These are phyloP conservation scores for Penicillium sp. DNA, from an alignment of 2,329 filamentous ascomycete species.

Conservation along the genomic window DNA sequence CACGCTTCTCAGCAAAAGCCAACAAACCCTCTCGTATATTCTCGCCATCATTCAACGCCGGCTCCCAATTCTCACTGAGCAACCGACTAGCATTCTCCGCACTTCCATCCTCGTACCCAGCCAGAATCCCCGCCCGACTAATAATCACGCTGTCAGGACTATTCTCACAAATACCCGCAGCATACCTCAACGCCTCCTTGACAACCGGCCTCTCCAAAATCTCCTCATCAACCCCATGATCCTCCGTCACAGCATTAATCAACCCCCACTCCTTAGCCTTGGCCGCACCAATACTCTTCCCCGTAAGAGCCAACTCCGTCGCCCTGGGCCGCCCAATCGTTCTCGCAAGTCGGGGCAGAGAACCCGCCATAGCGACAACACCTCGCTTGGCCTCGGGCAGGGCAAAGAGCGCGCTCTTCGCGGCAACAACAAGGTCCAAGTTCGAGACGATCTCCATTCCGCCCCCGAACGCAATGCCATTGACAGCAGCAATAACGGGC, in stretches of 20 bases:
- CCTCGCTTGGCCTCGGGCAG: constrained; percentile 20
- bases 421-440: constrained; percentile 19
- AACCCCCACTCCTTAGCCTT: constrained; percentile 19
- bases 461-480: constrained; percentile 18
- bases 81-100: constrained; percentile 18
- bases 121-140: constrained; percentile 18
- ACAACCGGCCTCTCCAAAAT: constrained; percentile 19
- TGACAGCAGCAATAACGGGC: constrained; percentile 18
- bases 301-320: constrained; percentile 17
- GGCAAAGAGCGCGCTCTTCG: constrained; percentile 14
- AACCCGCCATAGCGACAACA: constrained; percentile 22
- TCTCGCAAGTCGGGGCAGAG: constrained; percentile 17
- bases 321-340: constrained; percentile 18
- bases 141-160: constrained; percentile 23
- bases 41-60: constrained; percentile 14
- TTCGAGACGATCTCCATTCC: constrained; percentile 21
- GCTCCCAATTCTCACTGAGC: constrained; percentile 16
- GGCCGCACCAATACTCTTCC: constrained; percentile 13
- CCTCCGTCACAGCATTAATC: constrained; percentile 18
- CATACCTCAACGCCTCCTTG: constrained; percentile 14
- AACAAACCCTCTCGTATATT: constrained; percentile 18
- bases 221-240: constrained; percentile 7
- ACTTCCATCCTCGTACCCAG: constrained; percentile 19
- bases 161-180: constrained; percentile 15
- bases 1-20: constrained; percentile 19